Evolutionary conservation across 129 eudicot species (phyloP).

Genomic region (Centrapalus pauciflorus): DNA sequence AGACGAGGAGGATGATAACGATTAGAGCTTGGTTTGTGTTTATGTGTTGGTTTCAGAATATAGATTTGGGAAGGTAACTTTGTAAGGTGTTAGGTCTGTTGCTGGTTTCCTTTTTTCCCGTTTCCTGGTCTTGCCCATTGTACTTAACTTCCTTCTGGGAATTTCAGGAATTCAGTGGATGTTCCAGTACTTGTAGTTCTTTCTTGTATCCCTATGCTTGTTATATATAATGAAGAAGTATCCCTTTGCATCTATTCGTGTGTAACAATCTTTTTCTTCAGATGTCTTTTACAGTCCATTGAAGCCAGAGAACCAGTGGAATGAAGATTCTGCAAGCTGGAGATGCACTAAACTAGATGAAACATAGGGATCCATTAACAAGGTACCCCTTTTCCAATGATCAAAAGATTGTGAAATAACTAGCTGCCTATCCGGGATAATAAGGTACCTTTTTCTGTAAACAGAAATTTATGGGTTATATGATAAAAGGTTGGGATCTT

Average conservation of each 20-base stretch:
- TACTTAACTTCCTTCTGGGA: constrained; percentile 34
- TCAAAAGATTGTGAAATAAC: too few species aligned
- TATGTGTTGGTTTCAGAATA: constrained; percentile 9
- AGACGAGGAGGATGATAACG: constrained; percentile 19
- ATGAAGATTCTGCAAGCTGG: too few species aligned
- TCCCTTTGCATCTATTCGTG: neutral
- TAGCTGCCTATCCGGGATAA: too few species aligned
- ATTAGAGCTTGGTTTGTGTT: constrained; percentile 16
- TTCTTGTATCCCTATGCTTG: constrained; percentile 28
- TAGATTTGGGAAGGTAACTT: constrained; percentile 9
- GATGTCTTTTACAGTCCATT: neutral
- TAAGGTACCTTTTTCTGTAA: too few species aligned
- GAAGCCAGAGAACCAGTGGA: too few species aligned
- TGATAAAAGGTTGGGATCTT: too few species aligned
- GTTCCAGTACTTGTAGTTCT: constrained; percentile 12
- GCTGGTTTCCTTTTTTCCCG: constrained; percentile 25
- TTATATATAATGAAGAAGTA: constrained; percentile 18
- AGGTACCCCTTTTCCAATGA: too few species aligned
- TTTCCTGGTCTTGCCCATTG: constrained; percentile 32
- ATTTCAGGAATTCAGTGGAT: constrained; percentile 30
- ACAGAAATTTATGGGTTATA: too few species aligned
- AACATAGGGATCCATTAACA: too few species aligned
- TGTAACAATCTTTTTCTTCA: neutral
- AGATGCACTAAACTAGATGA: too few species aligned
- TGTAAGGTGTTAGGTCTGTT: constrained; percentile 31